phyloP scores from a whole-genome alignment of 2,329 filamentous ascomycete genomes.

The Aureobasidium sp. region DNA sequence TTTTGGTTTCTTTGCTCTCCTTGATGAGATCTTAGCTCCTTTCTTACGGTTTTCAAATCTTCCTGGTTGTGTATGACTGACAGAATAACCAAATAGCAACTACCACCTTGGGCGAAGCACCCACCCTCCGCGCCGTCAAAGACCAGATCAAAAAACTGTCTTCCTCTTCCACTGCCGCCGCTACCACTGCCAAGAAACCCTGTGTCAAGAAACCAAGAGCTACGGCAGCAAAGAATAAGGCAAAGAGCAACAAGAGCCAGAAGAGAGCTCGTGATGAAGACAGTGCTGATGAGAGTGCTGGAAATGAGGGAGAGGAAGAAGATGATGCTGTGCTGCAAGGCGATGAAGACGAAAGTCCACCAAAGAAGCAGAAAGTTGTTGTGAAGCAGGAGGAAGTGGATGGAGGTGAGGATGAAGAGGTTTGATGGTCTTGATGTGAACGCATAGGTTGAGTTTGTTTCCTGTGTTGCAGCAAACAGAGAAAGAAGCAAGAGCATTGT shows the following conservation, averaged over 20 bases:
- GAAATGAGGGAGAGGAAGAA: background rate
- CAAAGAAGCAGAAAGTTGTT: background rate
- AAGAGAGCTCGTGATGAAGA: background rate
- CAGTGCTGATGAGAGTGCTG: background rate
- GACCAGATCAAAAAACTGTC: slow-evolving; percentile 16
- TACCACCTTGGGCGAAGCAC: background rate
- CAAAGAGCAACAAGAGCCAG: background rate
- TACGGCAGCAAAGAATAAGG: background rate
- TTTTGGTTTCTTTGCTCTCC: too few relatives aligned
- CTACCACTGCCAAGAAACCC: background rate
- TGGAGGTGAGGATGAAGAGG: background rate
- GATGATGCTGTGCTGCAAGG: background rate
- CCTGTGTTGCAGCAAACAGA: background rate
- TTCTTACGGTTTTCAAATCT: too few relatives aligned
- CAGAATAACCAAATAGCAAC: background rate
- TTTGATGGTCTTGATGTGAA: background rate
- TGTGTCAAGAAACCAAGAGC: background rate
- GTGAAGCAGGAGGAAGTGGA: background rate
- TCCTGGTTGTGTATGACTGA: too few relatives aligned
- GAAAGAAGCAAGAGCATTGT: background rate
- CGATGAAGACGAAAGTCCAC: background rate
- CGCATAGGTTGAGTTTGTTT: background rate
- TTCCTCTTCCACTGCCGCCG: background rate
- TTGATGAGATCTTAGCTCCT: too few relatives aligned
- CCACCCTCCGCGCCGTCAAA: slow-evolving; percentile 14